Percentiles rank a stretch among this genome's conserved stretches.
Conservation (phyloP, 306 rosid species). For the Vigna nakashimae region DNA sequence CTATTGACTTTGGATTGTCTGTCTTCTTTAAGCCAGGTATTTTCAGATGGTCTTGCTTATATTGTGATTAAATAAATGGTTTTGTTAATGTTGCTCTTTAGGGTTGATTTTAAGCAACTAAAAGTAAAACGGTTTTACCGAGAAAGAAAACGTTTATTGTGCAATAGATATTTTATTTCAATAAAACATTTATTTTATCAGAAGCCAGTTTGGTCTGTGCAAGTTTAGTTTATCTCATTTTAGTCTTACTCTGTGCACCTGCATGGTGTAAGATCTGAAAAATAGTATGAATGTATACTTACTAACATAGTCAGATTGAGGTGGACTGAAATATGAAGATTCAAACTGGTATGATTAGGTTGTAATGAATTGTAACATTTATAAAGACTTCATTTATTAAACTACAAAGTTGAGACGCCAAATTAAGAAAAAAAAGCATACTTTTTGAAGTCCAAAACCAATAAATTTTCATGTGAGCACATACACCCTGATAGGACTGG, state of each 20-base stretch:
- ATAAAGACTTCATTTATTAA: background rate
- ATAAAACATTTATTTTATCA: no score
- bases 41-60: conserved; percentile 29
- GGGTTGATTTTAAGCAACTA: background rate
- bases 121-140: background rate
- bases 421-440: conserved; percentile 3
- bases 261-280: background rate
- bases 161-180: background rate
- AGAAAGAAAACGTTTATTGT: background rate
- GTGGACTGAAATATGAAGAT: background rate
- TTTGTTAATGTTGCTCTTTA: background rate
- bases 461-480: background rate
- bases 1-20: conserved; percentile 95
- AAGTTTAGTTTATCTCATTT: conserved; percentile 17
- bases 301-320: background rate
- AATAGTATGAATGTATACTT: background rate
- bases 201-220: background rate
- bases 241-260: background rate
- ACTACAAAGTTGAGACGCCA: background rate
- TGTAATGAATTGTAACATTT: conserved; percentile 2
- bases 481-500: background rate
- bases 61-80: conserved; percentile 9
- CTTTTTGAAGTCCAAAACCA: conserved; percentile 5
- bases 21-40: conserved; percentile 97
- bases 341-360: background rate